Evolutionary conservation across 768 basidiomycete species (phyloP).

Genomic region (Lentinula boryana): DNA sequence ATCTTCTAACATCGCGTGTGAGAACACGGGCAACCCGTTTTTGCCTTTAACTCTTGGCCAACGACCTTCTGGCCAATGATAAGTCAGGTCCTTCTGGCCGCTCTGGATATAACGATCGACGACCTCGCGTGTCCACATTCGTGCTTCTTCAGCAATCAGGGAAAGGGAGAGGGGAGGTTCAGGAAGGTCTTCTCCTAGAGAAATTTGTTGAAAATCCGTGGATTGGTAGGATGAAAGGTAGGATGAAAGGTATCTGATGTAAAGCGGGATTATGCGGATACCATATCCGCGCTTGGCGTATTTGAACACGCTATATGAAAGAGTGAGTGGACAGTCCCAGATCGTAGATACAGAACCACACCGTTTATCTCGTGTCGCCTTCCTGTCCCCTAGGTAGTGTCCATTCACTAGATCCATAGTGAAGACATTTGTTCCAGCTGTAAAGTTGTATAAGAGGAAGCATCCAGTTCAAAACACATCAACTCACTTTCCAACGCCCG

Average conservation of each 20-base stretch:
- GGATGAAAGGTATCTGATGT: conserved; percentile 7
- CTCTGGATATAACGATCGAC: conserved; percentile 7
- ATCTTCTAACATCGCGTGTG: conserved; percentile 8
- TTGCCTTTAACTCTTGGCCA: not conserved
- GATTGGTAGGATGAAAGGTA: not conserved
- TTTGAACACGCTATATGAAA: conserved; percentile 10
- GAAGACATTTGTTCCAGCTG: conserved; percentile 12
- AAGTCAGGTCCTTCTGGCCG: conserved; percentile 1
- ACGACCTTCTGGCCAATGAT: conserved; percentile 8
- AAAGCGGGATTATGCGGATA: conserved; percentile 12
- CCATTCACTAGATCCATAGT: conserved; percentile 14
- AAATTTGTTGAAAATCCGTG: not conserved
- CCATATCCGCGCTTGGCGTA: conserved; percentile 14
- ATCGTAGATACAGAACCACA: not conserved
- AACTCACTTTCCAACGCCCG: conserved; percentile 13
- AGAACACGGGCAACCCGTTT: conserved; percentile 8
- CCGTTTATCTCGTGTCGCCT: conserved; percentile 12
- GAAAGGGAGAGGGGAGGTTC: not conserved
- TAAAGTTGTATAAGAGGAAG: not conserved
- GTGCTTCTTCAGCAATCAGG: not conserved
- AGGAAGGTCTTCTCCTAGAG: conserved; percentile 1
- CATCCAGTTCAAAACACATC: too few relatives aligned
- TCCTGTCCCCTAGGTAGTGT: conserved; percentile 12
- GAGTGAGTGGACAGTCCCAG: not conserved
- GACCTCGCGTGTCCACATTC: conserved; percentile 7